Evolutionary conservation across 2,329 filamentous ascomycete genomes (phyloP), one percentile per base, ranked within the genome.

Genomic region (Trichothecium sympodiale): DNA sequence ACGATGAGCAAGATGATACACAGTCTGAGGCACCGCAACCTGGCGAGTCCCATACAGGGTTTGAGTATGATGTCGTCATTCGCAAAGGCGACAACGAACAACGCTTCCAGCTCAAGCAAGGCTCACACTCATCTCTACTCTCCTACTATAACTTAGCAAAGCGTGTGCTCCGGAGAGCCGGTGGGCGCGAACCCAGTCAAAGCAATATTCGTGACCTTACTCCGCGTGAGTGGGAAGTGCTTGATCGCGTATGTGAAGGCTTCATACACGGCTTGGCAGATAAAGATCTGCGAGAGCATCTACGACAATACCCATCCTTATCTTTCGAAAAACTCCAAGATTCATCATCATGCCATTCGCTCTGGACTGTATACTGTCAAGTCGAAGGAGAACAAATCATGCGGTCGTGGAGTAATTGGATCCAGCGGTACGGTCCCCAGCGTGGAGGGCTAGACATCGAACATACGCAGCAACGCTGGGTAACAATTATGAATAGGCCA

Each of bases 231-330:
- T 66, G 61, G 46, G 55, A 52, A 2, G 52, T 73, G 5, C 55
- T 79, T 4, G 67, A 71, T 31, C 57, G 62, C 17, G 60, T 77
- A 8, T 70, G 64, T 43, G 53, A 61, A 33, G 67, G 69, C 3
- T 77, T 77, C 44, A 54, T 79, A 4, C 46, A 55, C 2, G 76
- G 76, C 5, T 61, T 80, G 15, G 48, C 54, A 4, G 67, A 77
- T 41, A 29, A 54, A 17, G 42, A 50, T 14, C 53, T 80, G 29
- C 62, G 59, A 34, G 38, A 49, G n/a, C 61, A 64, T 5, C 50
- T 80, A 3, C 43, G 56, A 27, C 47, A 42, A 4, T 70, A 65
- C 36, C 58, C 56, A n/a, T 74, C 73, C 3, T 58, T 77, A 6
- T 49, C 54, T 5, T 60, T 61, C 20, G 50, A 49, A 12, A 8